Evolutionary conservation across 257 asterid genomes (phyloP).

Genomic region (Voacanga thouarsii): DNA sequence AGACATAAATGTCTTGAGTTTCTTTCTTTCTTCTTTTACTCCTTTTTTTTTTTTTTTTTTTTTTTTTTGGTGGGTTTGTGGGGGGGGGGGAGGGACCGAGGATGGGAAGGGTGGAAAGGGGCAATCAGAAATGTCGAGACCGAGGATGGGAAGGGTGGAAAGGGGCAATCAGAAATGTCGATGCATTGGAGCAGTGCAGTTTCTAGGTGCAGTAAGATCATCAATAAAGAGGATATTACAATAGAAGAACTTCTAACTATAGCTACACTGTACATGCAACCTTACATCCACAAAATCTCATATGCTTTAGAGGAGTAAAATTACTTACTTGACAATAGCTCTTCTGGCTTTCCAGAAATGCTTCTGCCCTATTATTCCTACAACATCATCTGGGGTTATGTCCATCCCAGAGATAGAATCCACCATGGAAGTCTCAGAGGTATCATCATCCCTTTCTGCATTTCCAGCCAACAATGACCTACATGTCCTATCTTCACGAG

Average conservation of each 20-base stretch:
- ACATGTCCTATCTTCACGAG: conserved; percentile 38
- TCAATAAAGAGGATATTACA: not conserved
- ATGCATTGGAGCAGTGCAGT: not conserved
- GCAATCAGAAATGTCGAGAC: not conserved
- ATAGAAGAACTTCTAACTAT: not conserved
- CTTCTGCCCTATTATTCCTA: conserved; percentile 71
- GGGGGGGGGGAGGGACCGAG: not conserved
- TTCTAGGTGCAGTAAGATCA: not conserved
- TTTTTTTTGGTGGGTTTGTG: not conserved
- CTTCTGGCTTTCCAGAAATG: conserved; percentile 90
- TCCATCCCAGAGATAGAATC: conserved; percentile 54
- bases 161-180: not conserved
- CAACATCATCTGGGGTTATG: conserved; percentile 76
- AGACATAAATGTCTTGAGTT: not conserved
- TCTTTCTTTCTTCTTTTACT: not conserved
- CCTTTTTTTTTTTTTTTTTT: not conserved
- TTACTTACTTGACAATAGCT: conserved; percentile 76
- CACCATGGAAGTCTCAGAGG: conserved; percentile 68
- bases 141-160: not conserved
- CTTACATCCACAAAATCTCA: not conserved
- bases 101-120: not conserved
- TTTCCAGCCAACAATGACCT: conserved; percentile 29
- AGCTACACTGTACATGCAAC: not conserved
- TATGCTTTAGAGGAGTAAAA: conserved; percentile 2
- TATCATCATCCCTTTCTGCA: conserved; percentile 49